A percentile compares a stretch with the other conserved stretches of the same genome.
Evolutionary conservation across 768 basidiomycete species (phyloP).

Genomic region (Coprinellus micaceus): DNA sequence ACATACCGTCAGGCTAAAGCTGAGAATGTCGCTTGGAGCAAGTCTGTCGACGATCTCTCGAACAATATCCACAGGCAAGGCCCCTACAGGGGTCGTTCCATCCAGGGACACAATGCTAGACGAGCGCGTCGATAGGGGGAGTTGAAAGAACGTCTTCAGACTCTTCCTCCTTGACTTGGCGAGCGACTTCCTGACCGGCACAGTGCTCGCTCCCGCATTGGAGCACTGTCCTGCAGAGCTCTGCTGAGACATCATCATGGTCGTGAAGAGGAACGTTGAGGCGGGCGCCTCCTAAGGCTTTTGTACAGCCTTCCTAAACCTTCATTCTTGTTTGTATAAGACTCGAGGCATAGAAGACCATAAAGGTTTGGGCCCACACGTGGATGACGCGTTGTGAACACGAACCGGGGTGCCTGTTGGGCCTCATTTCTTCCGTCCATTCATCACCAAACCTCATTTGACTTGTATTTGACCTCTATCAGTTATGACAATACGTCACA

Average conservation of each 20-base stretch:
- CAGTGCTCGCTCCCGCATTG: neutral
- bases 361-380: neutral
- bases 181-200: neutral
- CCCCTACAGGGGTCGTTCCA: slow-evolving; percentile 18
- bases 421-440: neutral
- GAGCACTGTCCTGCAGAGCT: neutral
- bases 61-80: slow-evolving; percentile 37
- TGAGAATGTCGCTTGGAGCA: slow-evolving; percentile 36
- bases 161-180: slow-evolving; percentile 4
- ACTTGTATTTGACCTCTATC: too few relatives aligned
- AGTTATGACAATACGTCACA: too few relatives aligned
- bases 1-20: slow-evolving; percentile 39
- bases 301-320: neutral
- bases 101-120: neutral
- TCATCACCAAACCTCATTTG: neutral
- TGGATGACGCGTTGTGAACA: neutral
- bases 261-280: neutral
- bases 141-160: neutral
- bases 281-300: neutral
- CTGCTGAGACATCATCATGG: neutral
- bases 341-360: slow-evolving; percentile 3
- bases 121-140: neutral
- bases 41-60: slow-evolving; percentile 36
- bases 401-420: neutral
- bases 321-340: slow-evolving; percentile 2